Percentiles rank a stretch among this genome's conserved stretches.
phyloP scores from a whole-genome alignment of 441 rosid genomes.

The Populus hybrid region DNA sequence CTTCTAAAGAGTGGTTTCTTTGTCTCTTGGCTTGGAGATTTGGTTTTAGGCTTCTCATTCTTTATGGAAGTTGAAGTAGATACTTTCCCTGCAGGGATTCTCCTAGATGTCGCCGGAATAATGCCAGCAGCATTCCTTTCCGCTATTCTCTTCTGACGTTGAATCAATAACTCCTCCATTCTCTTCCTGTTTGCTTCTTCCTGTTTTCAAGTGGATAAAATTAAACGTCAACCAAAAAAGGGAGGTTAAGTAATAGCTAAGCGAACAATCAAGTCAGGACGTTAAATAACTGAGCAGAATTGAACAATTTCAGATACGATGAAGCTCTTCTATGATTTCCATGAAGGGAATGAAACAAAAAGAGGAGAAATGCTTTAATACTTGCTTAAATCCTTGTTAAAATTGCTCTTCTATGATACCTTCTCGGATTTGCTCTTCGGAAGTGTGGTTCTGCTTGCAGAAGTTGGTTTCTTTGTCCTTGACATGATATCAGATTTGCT shows the following conservation, averaged over 20 bases:
- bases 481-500: constrained; percentile 46
- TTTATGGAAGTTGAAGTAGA: constrained; percentile 25
- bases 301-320: background rate
- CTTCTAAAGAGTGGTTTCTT: constrained; percentile 61
- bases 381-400: background rate
- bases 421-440: constrained; percentile 53
- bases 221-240: background rate
- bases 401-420: constrained; percentile 35
- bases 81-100: constrained; percentile 31
- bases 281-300: background rate
- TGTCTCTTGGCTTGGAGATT: constrained; percentile 37
- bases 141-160: constrained; percentile 89
- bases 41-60: constrained; percentile 36
- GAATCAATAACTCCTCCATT: constrained; percentile 65
- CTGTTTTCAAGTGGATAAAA: constrained; percentile 32
- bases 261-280: background rate
- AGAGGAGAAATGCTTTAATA: background rate
- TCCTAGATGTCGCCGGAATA: constrained; percentile 33
- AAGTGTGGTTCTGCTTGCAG: constrained; percentile 52
- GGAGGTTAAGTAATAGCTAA: background rate
- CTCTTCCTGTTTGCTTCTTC: constrained; percentile 81
- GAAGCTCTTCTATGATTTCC: background rate
- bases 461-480: constrained; percentile 50
- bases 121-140: constrained; percentile 62
- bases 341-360: background rate